Conservation (phyloP, 1,284 basidiomycete genomes). For the Fistulina hepatica region DNA sequence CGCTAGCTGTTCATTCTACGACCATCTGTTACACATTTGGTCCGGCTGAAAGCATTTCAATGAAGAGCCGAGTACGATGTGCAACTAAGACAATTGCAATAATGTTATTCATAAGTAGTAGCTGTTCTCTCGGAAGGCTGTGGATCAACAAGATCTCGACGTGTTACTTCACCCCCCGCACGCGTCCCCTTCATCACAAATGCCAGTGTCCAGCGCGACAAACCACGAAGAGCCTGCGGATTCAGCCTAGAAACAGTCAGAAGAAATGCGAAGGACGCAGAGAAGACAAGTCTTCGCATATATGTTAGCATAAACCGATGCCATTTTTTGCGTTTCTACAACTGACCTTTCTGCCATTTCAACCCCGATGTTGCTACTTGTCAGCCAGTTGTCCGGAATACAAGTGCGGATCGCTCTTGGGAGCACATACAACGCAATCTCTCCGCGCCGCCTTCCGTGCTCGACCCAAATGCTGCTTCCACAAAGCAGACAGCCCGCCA, state of each 20-base stretch:
- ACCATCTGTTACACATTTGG: slow-evolving; percentile 82
- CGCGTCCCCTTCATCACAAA: slow-evolving; percentile 54
- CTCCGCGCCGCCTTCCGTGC: slow-evolving; percentile 53
- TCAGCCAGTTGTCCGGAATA: slow-evolving; percentile 43
- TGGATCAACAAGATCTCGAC: too few species aligned
- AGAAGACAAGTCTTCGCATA: slow-evolving; percentile 34
- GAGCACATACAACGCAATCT: slow-evolving; percentile 69
- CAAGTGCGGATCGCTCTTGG: slow-evolving; percentile 55
- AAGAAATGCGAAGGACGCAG: slow-evolving; percentile 52
- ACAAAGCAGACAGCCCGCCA: slow-evolving; percentile 60
- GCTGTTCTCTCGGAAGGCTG: too few species aligned
- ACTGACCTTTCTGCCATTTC: slow-evolving; percentile 43
- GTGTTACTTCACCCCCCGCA: too few species aligned
- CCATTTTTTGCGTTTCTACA: not conserved
- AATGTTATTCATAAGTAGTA: too few species aligned
- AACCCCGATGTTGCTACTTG: slow-evolving; percentile 28
- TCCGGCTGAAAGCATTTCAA: slow-evolving; percentile 42
- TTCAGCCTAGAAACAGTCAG: slow-evolving; percentile 51
- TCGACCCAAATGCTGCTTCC: slow-evolving; percentile 70
- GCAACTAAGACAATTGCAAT: too few species aligned
- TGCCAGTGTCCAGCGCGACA: slow-evolving; percentile 57
- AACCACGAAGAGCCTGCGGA: slow-evolving; percentile 53
- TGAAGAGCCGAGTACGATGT: too few species aligned
- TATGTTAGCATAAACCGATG: slow-evolving; percentile 2
- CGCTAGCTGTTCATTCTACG: slow-evolving; percentile 95